Evolutionary conservation across 2,329 filamentous ascomycete species (phyloP), one percentile per base, ranked within the genome.

Genomic region (Spiromastix sp.): DNA sequence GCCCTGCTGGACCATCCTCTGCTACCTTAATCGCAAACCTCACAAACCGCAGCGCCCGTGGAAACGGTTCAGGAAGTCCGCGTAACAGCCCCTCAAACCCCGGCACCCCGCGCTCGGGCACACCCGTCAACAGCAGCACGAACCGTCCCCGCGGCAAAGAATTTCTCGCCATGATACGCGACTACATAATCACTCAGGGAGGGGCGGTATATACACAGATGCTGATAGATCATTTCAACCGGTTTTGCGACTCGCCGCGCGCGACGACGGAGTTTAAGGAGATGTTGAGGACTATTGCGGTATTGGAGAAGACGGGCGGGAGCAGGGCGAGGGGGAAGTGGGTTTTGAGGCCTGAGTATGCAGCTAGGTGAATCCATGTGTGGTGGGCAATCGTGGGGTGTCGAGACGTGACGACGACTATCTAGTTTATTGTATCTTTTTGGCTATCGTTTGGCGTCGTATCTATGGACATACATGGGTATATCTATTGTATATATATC

Each of bases 191-290:
- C 29, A 70, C 75, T 16, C 85, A 93, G 37, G 82, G 83, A 7
- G 86, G 86, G 3, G 72, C 74, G 21, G 84, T 83, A 4, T 78
- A 84, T 4, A 87, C 82, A 27, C 85, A 93, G 62, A 79, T 85
- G 68, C 61, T 95, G 29, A 81, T 94, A 16, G 83, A 93, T 50
- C 85, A 94, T 51, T 96, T 95, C 58, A 85, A 87, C 57, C 74
- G 75, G 10, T 82, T 78, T 49, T 93, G 85, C 52, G 73, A 71
- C 15, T 82, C 76, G 28, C 60, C 70, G 17, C 72, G 75, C 42
- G 73, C 83, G 41, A 80, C 79, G 34, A 73, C 76, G 12, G 81
- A 86, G 55, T 96, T 96, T 55, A 89, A 86, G 60, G 70, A 74
- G 48, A 85, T 85, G 47, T 62, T 96, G 36, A 78, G 82, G 47